Evolutionary conservation across 768 basidiomycete genomes (phyloP).

Genomic region (Boletus rubroflammeus): DNA sequence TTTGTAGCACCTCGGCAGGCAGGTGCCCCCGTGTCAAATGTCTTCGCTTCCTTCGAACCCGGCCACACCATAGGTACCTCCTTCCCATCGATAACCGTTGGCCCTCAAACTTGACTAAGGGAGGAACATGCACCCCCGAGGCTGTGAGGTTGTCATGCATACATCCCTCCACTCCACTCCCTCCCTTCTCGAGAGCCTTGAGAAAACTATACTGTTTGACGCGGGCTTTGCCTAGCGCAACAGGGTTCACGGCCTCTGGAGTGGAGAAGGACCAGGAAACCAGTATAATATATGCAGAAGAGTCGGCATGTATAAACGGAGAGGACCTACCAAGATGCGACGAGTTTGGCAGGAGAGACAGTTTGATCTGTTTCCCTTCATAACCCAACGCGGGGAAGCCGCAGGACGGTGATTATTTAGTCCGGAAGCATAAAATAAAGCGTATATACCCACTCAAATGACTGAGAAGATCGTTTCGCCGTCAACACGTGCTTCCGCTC

Average conservation of each 20-base stretch:
- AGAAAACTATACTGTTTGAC: constrained; percentile 86
- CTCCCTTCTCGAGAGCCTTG: constrained; percentile 49
- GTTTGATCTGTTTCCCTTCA: constrained; percentile 48
- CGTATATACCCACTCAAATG: constrained; percentile 57
- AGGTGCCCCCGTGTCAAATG: constrained; percentile 68
- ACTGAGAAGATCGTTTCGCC: constrained; percentile 67
- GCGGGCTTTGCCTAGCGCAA: constrained; percentile 85
- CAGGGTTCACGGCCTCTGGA: constrained; percentile 81
- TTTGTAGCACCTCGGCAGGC: constrained; percentile 47
- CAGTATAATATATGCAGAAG: neutral
- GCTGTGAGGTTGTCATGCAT: constrained; percentile 50
- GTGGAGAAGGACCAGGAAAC: neutral
- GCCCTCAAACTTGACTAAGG: constrained; percentile 52
- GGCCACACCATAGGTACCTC: constrained; percentile 50
- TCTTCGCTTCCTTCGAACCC: constrained; percentile 45
- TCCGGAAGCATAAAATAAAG: neutral
- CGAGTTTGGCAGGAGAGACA: constrained; percentile 77
- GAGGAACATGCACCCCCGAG: constrained; percentile 45
- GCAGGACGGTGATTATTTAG: constrained; percentile 33
- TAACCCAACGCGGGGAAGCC: constrained; percentile 61
- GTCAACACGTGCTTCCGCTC: constrained; percentile 58
- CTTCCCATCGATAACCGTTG: constrained; percentile 51
- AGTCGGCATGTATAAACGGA: neutral
- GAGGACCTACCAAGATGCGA: constrained; percentile 58
- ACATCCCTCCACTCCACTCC: constrained; percentile 18